These are phyloP conservation scores for Porphyrellus cyaneotinctus DNA, from an alignment of 768 basidiomycete genomes.

Conservation along the genomic window DNA sequence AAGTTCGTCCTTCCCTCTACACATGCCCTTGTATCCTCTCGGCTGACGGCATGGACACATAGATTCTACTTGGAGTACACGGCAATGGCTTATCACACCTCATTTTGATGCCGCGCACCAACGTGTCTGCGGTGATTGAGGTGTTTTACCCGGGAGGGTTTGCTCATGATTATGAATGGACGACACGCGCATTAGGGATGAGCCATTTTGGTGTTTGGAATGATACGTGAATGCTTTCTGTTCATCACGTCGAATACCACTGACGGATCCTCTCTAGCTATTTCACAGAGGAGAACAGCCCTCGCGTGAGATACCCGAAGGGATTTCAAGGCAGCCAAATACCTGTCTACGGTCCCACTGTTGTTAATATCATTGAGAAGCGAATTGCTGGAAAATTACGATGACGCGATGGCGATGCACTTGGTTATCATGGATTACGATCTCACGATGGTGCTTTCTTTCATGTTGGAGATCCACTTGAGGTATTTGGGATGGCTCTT, in stretches of 20 bases:
- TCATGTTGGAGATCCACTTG: not conserved
- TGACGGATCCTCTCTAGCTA: conserved; percentile 13
- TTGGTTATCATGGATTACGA: too few species aligned
- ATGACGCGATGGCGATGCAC: too few species aligned
- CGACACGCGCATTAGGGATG: conserved; percentile 67
- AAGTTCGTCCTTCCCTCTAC: conserved; percentile 19
- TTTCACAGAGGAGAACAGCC: conserved; percentile 35
- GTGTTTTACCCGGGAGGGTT: conserved; percentile 80
- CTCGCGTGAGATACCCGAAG: conserved; percentile 64
- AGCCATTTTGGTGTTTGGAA: conserved; percentile 78
- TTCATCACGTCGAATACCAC: not conserved
- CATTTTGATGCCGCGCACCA: conserved; percentile 77
- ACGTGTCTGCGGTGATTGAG: conserved; percentile 78
- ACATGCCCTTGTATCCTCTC: not conserved
- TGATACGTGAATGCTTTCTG: conserved; percentile 50
- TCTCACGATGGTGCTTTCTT: not conserved
- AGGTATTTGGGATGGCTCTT: not conserved
- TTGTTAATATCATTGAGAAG: conserved; percentile 71
- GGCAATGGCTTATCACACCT: conserved; percentile 83
- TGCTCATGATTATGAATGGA: conserved; percentile 87
- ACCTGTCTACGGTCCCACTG: conserved; percentile 60
- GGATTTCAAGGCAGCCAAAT: conserved; percentile 82
- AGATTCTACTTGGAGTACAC: conserved; percentile 72
- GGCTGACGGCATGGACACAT: not conserved
- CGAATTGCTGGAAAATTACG: conserved; percentile 39